Percentiles rank a stretch among this genome's conserved stretches.
These are phyloP conservation scores for Ogataea naganishii DNA, from an alignment of 805 yeast species.

Conservation along the genomic window DNA sequence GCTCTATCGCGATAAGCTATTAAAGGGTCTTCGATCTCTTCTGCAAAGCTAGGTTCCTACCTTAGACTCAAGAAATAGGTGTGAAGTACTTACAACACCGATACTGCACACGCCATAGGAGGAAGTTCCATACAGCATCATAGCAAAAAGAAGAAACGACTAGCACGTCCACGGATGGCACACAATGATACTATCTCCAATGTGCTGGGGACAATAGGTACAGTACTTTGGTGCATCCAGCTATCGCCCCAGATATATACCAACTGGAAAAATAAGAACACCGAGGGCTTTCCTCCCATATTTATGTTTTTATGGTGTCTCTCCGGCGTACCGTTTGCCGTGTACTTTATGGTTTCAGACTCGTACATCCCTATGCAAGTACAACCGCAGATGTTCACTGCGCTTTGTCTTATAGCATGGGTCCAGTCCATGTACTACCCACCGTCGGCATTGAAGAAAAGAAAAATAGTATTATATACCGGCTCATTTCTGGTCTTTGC, in stretches of 20 bases:
- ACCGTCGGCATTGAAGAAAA: conserved; percentile 37
- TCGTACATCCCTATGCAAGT: conserved; percentile 72
- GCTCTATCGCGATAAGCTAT: too few relatives aligned
- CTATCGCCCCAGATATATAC: conserved; percentile 73
- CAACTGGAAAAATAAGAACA: conserved; percentile 58
- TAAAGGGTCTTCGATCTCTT: too few relatives aligned
- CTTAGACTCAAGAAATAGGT: too few relatives aligned
- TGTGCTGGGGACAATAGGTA: conserved; percentile 80
- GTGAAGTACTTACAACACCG: too few relatives aligned
- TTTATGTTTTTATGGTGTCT: conserved; percentile 88
- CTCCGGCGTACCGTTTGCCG: conserved; percentile 73
- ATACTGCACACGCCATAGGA: too few relatives aligned
- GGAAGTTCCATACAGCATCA: too few relatives aligned
- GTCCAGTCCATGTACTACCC: conserved; percentile 64
- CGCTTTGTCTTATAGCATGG: conserved; percentile 61
- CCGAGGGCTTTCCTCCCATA: conserved; percentile 83
- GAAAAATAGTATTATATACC: conserved; percentile 27
- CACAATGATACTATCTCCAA: conserved; percentile 44
- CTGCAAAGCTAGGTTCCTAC: too few relatives aligned
- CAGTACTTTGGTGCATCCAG: conserved; percentile 91
- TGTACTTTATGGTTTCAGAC: conserved; percentile 67
- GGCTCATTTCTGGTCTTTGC: conserved; percentile 32
- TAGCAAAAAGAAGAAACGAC: too few relatives aligned
- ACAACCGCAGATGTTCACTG: conserved; percentile 80
- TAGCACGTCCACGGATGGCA: too few relatives aligned